Evolutionary conservation across 2,329 filamentous ascomycete genomes (phyloP), one percentile per base, ranked within the genome.

Genomic region (Fusarium sp.): DNA sequence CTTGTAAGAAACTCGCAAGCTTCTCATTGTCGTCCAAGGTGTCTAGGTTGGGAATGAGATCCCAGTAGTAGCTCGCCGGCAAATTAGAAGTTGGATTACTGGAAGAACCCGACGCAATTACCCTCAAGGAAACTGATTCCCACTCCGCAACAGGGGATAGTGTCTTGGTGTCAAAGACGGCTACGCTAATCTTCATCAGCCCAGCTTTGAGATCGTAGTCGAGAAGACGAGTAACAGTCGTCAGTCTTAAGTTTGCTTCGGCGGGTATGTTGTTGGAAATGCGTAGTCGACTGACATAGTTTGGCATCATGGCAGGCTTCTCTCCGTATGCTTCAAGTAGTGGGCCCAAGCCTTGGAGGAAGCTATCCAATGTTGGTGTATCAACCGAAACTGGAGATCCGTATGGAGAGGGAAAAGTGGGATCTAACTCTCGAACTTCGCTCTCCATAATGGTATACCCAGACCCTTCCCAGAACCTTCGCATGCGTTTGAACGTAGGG

Each of bases 231-330:
- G 71, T 72, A 41, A 76, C 73, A 21, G 70, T 59, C 11, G 53
- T 64, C 27, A 75, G 47, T 35, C 67, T 69, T 20, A 39, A 36
- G 18, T 69, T 54, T 6, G 57, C 29, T 7, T 45, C 58, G 10
- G 60, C 33, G 4, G 71, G 67, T 14, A 77, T 76, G 4, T 57
- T 63, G 51, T 77, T 77, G 7, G 74, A 76, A 40, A 77, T 67
- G 31, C 73, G 72, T 13, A 77, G 57, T 11, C 73, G 69, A 18
- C 67, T 70, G 35, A 76, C 59, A 51, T 76, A 74, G 42, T 72
- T 76, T 15, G 75, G 74, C 73, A 77, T 74, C 48, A 69, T 58
- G 17, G 73, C 73, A 6, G 67, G 68, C 40, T 58, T 57, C 41
- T 63, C 58, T 33, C 69, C 69, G 21, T 74, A 65, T 11, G 59